Evolutionary conservation across 148 eudicot species (phyloP), one percentile per base, ranked within the genome.

Genomic region (Vaccinium darrowii): DNA sequence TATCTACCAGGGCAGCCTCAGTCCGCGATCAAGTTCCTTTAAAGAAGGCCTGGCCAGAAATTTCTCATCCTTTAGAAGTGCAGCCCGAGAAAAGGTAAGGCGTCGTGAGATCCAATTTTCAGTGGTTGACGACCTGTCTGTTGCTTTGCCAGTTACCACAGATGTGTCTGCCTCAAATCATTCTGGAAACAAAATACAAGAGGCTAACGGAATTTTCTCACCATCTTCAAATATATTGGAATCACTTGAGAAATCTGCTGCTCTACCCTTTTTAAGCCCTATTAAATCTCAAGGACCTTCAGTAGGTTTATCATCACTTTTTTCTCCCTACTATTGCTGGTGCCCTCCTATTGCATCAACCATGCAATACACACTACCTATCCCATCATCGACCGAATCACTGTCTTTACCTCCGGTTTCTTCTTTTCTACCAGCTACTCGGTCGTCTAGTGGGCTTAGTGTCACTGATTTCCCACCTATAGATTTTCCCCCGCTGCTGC

Each of bases 291-390:
- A 89, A 83, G 77, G 89, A 33, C 90, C 92, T 82, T 88, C 91
- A 0, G 30, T 92, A 50, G 84, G 90, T 81, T 58, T 69, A 14
- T 30, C 88, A 11, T 81, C 92, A 54, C 84, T 88, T 63, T 84
- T 91, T 74, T 92, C 99, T 76, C 98, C 99, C 23, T 94, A 93
- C 78, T 97, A 97, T 60, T 94, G 98, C 69, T 94, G 97, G 97
- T 95, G 99, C 85, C 99, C 99, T 12, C 99, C 97, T 21, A 83
- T 84, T 85, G 88, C 85, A 82, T 90, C 95, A 81, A 79, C 93
- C 10, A 60, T 91, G 60, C 95, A 89, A 62, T 86, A 88, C 81
- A 83, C 92, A 8, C 72, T 89, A 50, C 80, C 90, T 10, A 52
- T 82, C 84, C 63, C 90, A 11, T 84, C 93, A 16, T 86, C 86